Evolutionary conservation across 2,329 filamentous ascomycete genomes (phyloP).

Genomic region (Ceratocystis huliohia): DNA sequence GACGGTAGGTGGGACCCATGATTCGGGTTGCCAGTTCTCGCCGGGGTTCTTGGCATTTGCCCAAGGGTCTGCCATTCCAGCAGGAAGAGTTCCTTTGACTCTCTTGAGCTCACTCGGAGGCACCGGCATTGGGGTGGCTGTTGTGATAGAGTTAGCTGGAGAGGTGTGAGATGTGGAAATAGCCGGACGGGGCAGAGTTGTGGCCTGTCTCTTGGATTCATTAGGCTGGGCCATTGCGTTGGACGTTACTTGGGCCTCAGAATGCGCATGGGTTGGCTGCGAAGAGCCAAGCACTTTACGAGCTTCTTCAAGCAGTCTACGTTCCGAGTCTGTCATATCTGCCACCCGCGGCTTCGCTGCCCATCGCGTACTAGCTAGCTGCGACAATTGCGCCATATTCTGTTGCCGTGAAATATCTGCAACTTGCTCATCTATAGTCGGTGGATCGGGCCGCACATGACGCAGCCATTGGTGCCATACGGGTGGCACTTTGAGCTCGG

Average conservation of each 20-base stretch:
- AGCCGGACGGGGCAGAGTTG: background rate
- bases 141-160: background rate
- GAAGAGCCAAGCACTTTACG: constrained; percentile 17
- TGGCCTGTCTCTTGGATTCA: background rate
- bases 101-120: constrained; percentile 6
- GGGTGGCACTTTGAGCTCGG: constrained; percentile 44
- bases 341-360: constrained; percentile 43
- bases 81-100: constrained; percentile 16
- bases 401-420: constrained; percentile 41
- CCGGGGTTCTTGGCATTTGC: constrained; percentile 41
- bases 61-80: constrained; percentile 42
- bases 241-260: constrained; percentile 17
- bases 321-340: constrained; percentile 29
- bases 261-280: background rate
- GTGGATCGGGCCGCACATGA: constrained; percentile 42
- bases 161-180: background rate
- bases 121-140: background rate
- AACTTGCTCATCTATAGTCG: constrained; percentile 44
- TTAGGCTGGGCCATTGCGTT: background rate
- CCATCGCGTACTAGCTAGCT: constrained; percentile 52
- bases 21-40: constrained; percentile 54
- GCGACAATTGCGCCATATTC: constrained; percentile 43
- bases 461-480: constrained; percentile 60
- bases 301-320: constrained; percentile 18
- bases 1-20: constrained; percentile 43